Conservation (phyloP, 139 green algal species). For the Micromonas commoda region DNA sequence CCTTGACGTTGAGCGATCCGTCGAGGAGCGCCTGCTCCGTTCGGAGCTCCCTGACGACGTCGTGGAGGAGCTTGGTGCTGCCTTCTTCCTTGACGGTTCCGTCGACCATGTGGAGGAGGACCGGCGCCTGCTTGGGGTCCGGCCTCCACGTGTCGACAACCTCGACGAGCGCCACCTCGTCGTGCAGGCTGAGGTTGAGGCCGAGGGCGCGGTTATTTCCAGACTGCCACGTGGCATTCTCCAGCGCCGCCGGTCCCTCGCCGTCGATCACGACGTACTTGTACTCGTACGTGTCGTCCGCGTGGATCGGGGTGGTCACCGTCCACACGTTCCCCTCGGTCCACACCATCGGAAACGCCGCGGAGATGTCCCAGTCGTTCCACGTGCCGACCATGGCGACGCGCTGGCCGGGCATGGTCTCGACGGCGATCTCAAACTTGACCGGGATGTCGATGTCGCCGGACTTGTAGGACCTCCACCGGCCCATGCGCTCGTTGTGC, state of each 20-base stretch:
- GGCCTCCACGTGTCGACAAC: background rate
- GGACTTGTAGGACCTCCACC: background rate
- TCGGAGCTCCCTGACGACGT: background rate
- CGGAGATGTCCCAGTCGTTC: conserved; percentile 1
- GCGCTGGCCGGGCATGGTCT: background rate
- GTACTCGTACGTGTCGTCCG: conserved; percentile 6
- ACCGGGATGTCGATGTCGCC: background rate
- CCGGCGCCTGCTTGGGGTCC: background rate
- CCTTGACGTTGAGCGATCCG: background rate
- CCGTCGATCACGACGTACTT: background rate
- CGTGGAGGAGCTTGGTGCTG: background rate
- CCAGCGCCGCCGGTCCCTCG: background rate
- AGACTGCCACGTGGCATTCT: background rate
- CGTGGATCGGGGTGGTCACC: background rate
- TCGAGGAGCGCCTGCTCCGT: background rate
- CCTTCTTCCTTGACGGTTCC: background rate
- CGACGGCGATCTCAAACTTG: background rate
- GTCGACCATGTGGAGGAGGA: background rate
- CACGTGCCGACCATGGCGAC: conserved; percentile 9
- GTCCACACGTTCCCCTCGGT: background rate
- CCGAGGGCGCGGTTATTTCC: background rate
- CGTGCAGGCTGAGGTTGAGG: background rate
- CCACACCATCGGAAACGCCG: background rate
- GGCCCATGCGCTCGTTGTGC: background rate
- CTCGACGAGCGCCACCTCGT: background rate